These are phyloP conservation scores for Pholiota adiposa DNA, from an alignment of 1,284 basidiomycete species.

Conservation along the genomic window DNA sequence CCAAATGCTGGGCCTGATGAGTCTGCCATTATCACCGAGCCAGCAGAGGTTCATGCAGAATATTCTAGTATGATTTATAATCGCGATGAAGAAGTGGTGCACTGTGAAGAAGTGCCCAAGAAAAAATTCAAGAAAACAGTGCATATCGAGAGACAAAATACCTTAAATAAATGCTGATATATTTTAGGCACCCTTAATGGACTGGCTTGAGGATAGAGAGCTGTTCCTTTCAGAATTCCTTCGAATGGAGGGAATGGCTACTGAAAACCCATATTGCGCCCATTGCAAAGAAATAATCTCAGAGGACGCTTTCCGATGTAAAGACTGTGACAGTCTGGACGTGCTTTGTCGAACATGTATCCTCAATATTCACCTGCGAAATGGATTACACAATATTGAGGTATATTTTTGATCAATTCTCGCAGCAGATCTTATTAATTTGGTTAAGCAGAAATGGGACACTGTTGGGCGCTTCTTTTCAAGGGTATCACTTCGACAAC, in stretches of 20 bases:
- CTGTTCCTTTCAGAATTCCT: conserved; percentile 12
- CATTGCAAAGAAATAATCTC: neutral
- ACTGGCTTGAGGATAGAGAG: conserved; percentile 14
- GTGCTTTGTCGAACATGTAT: neutral
- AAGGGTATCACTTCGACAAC: conserved; percentile 23
- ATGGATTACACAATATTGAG: neutral
- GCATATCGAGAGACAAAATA: too few relatives aligned
- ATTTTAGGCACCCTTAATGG: neutral
- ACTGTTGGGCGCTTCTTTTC: conserved; percentile 21
- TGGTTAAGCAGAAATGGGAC: conserved; percentile 25
- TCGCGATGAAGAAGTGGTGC: neutral
- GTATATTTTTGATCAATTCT: neutral
- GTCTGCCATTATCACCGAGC: neutral
- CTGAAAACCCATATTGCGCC: neutral
- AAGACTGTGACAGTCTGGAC: neutral
- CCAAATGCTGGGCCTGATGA: neutral
- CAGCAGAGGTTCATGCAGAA: neutral
- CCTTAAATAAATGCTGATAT: neutral
- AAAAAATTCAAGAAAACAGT: neutral
- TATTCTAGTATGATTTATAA: neutral
- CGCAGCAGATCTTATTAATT: neutral
- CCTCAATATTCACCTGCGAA: neutral
- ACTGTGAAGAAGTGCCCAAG: neutral
- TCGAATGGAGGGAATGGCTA: conserved; percentile 4
- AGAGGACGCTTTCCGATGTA: neutral